Evolutionary conservation across 441 rosid species (phyloP), one percentile per base, ranked within the genome.

Genomic region (Pelargonium fulgidum): DNA sequence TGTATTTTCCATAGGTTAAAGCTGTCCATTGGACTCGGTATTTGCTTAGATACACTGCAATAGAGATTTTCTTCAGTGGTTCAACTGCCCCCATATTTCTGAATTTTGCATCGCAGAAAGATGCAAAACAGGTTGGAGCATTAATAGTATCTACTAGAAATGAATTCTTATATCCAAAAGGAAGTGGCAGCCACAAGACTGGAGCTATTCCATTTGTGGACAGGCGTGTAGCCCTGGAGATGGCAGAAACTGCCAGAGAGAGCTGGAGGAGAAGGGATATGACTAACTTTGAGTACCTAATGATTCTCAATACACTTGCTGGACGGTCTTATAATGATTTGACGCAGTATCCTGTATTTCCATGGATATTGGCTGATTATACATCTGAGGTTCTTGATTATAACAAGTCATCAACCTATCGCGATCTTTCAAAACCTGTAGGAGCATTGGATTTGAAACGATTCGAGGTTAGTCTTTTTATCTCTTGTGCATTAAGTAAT

Each of bases 251-350:
- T 73, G 95, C 98, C 52, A 87, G 95, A 84, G 98, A 95, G 77
- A 88, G 92, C 66, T 95, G 99, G 99, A 90, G 88, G 80, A 88
- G 92, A 78, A 92, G 99, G 85, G 97, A 92, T 80, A 92, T 95
- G 50, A 86, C 98, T 29, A 95, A 89, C 84, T 95, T 95, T 69
- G 98, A 95, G 86, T 95, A 95, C 83, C 80, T 95, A 67, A 95
- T 87, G 95, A 86, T 87, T 81, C 91, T 95, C 72, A 95, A 92
- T 77, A 92, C 97, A 22, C 93, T 95, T 73, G 83, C 99, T 29
- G 99, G 99, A 80, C 85, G 99, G 84, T 90, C 99, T 54, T 95
- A 90, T 79, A 92, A 92, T 81, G 99, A 95, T 83, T 82, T 95
- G 77, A 95, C 95, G 5, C 99, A 95, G 73, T 95, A 95, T 85